A percentile compares a stretch with the other conserved stretches of the same genome.
These are phyloP conservation scores for Paspalum vaginatum DNA, from an alignment of 176 grass and related monocot genomes.

Conservation along the genomic window DNA sequence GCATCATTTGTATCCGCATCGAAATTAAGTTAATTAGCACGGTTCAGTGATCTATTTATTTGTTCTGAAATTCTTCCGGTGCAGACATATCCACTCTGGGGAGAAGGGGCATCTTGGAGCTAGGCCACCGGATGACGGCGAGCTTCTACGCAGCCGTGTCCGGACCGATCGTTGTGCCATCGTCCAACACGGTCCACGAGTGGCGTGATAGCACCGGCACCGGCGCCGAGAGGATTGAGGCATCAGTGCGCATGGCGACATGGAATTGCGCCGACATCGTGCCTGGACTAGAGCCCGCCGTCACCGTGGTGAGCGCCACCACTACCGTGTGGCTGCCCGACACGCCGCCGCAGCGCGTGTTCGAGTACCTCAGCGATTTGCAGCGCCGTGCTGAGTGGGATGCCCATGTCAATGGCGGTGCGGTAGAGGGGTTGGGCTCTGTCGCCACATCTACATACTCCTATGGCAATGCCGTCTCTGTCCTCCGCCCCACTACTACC, in stretches of 20 bases:
- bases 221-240: neutral
- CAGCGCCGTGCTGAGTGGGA: slow-evolving; percentile 49
- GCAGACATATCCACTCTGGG: slow-evolving; percentile 5
- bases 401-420: neutral
- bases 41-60: neutral
- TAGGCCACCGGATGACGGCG: slow-evolving; percentile 47
- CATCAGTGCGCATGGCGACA: slow-evolving; percentile 26
- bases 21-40: too few species aligned
- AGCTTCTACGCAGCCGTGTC: slow-evolving; percentile 42
- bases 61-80: neutral
- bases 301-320: slow-evolving; percentile 36
- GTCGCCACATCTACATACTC: slow-evolving; percentile 39
- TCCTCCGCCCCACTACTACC: slow-evolving; percentile 35
- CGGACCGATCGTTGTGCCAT: neutral
- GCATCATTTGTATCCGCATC: too few species aligned
- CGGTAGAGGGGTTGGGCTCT: slow-evolving; percentile 42
- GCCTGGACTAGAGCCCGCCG: slow-evolving; percentile 18
- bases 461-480: slow-evolving; percentile 52
- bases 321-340: slow-evolving; percentile 43
- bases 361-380: slow-evolving; percentile 48
- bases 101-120: slow-evolving; percentile 26
- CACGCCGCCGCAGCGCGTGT: slow-evolving; percentile 16
- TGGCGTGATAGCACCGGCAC: neutral
- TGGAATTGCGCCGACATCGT: neutral
- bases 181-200: neutral